A percentile compares a stretch with the other conserved stretches of the same genome.
Conservation (phyloP, 2,329 filamentous ascomycete species). For the Cladorrhinum sp. region DNA sequence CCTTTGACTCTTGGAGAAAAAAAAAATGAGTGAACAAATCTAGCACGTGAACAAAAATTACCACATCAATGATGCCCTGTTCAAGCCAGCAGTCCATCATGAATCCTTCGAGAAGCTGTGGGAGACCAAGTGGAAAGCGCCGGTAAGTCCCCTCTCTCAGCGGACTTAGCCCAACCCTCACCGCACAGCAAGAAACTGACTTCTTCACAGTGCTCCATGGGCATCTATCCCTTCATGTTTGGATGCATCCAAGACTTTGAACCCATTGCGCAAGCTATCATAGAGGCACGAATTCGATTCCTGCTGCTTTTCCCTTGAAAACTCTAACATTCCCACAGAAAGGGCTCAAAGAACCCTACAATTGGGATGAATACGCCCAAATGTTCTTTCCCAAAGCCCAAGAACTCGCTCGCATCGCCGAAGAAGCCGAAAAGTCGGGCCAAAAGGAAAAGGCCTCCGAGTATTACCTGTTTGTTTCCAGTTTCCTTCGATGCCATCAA, state of each 20-base stretch:
- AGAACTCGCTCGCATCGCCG: constrained; percentile 25
- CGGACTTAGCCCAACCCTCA: no score
- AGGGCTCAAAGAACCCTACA: constrained; percentile 27
- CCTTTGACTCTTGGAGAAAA: not conserved
- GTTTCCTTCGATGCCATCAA: no score
- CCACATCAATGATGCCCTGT: constrained; percentile 17
- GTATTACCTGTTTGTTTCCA: constrained; percentile 30
- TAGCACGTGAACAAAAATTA: not conserved
- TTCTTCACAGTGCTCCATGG: constrained; percentile 24
- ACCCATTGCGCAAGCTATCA: constrained; percentile 32
- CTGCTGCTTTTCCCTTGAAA: no score
- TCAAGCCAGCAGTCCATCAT: constrained; percentile 17
- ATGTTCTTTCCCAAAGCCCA: constrained; percentile 34
- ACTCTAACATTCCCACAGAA: no score
- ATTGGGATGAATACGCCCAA: constrained; percentile 37
- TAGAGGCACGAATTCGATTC: constrained; percentile 15
- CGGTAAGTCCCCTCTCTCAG: no score
- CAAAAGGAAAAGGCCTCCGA: constrained; percentile 31
- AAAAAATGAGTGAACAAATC: not conserved
- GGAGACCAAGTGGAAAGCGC: constrained; percentile 24
- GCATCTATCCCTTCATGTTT: constrained; percentile 38
- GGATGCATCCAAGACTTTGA: constrained; percentile 33
- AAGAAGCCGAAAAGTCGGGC: constrained; percentile 15
- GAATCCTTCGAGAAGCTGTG: constrained; percentile 25
- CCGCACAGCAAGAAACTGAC: no score